Conservation (phyloP, 805 yeast genomes). For the Candida wancherniae region DNA sequence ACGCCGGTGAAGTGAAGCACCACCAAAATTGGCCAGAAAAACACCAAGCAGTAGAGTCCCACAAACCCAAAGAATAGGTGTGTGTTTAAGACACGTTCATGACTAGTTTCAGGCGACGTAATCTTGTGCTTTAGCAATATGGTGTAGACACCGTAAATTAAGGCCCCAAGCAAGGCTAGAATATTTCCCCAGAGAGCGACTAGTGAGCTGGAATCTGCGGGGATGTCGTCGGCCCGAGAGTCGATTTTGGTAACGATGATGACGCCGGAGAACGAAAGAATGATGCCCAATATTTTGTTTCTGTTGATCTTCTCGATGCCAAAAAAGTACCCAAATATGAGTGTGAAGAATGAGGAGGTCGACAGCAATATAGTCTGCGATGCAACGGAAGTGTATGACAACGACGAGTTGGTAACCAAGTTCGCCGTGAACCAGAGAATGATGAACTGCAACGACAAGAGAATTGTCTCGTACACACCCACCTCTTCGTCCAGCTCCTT, state of each 20-base stretch:
- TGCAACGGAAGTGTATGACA: constrained; percentile 87
- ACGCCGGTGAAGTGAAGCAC: constrained; percentile 57
- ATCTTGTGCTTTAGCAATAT: constrained; percentile 73
- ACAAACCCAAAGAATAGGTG: constrained; percentile 92
- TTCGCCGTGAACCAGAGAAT: constrained; percentile 89
- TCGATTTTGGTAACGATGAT: constrained; percentile 72
- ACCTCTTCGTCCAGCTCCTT: constrained; percentile 24
- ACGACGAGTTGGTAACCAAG: constrained; percentile 75
- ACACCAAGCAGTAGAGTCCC: constrained; percentile 71
- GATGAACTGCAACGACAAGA: constrained; percentile 75
- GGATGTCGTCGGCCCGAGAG: constrained; percentile 23
- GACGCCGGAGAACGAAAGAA: constrained; percentile 74
- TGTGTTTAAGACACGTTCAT: constrained; percentile 76
- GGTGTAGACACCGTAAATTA: constrained; percentile 89
- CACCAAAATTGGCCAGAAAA: constrained; percentile 79
- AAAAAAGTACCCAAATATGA: constrained; percentile 70
- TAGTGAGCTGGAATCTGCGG: constrained; percentile 10
- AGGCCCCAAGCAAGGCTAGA: constrained; percentile 78
- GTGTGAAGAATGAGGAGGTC: constrained; percentile 89
- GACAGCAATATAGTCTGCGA: constrained; percentile 91
- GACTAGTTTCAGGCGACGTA: constrained; percentile 35
- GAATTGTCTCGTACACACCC: constrained; percentile 57
- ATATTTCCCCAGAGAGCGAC: constrained; percentile 60
- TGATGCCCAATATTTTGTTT: constrained; percentile 63
- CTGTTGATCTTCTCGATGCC: constrained; percentile 64